Percentiles rank a stretch among this genome's conserved stretches.
Evolutionary conservation across 2,329 filamentous ascomycete species (phyloP).

Genomic region (Camillea tinctor): DNA sequence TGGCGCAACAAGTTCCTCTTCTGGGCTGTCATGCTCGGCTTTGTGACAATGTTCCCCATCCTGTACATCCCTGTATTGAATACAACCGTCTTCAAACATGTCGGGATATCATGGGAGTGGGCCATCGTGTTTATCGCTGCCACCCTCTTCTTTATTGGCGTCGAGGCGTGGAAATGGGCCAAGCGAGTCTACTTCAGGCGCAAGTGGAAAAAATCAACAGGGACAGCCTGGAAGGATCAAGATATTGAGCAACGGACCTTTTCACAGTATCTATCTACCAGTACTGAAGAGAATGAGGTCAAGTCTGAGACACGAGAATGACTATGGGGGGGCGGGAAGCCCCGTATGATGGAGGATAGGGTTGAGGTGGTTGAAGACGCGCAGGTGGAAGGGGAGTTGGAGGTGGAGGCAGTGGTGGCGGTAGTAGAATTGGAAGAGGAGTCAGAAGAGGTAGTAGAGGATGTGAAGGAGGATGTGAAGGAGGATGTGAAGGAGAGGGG

Average conservation of each 20-base stretch:
- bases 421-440: too few relatives aligned
- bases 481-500: too few relatives aligned
- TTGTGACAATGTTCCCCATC: slow-evolving; percentile 49
- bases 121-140: slow-evolving; percentile 55
- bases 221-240: slow-evolving; percentile 36
- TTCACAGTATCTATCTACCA: slow-evolving; percentile 34
- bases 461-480: too few relatives aligned
- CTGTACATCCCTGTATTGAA: slow-evolving; percentile 62
- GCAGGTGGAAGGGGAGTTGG: too few relatives aligned
- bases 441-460: too few relatives aligned
- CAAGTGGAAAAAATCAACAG: slow-evolving; percentile 18
- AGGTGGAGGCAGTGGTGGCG: too few relatives aligned
- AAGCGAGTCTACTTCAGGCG: slow-evolving; percentile 48
- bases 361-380: too few relatives aligned
- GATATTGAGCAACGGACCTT: slow-evolving; percentile 42
- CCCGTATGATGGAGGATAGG: slow-evolving; percentile 3
- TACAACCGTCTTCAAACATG: slow-evolving; percentile 58
- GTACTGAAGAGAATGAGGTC: slow-evolving; percentile 1
- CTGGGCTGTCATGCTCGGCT: slow-evolving; percentile 55
- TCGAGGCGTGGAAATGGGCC: slow-evolving; percentile 58
- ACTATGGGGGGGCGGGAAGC: slow-evolving; percentile 26
- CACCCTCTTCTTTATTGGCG: slow-evolving; percentile 55
- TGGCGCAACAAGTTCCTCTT: slow-evolving; percentile 74
- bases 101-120: slow-evolving; percentile 63
- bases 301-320: slow-evolving; percentile 17